Evolutionary conservation across 2,329 filamentous ascomycete genomes (phyloP).

Genomic region (Alternaria dauci): DNA sequence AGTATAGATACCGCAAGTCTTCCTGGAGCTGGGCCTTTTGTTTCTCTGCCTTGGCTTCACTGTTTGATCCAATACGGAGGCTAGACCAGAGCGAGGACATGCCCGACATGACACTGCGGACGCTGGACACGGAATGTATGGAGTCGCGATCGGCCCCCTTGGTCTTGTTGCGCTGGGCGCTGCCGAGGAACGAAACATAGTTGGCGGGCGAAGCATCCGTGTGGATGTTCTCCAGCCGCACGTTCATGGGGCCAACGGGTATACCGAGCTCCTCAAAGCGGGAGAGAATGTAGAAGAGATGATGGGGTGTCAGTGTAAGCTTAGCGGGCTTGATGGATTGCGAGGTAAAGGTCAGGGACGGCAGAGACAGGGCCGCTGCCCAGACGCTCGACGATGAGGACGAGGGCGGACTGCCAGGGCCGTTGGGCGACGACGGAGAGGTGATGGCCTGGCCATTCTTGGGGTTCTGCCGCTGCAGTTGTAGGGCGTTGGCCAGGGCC

Average conservation of each 20-base stretch:
- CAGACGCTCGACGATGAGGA: conserved; percentile 73
- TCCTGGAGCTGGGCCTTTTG: conserved; percentile 84
- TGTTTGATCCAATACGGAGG: conserved; percentile 82
- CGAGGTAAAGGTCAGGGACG: conserved; percentile 83
- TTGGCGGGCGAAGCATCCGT: conserved; percentile 85
- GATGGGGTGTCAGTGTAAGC: conserved; percentile 91
- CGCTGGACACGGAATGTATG: conserved; percentile 93
- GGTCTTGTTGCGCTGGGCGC: conserved; percentile 80
- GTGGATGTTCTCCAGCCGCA: conserved; percentile 93
- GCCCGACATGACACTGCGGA: conserved; percentile 95
- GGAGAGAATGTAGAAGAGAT: conserved; percentile 94
- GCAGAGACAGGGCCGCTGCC: conserved; percentile 85
- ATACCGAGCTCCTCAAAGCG: conserved; percentile 94
- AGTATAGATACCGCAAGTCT: conserved; percentile 96
- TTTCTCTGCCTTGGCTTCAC: conserved; percentile 83
- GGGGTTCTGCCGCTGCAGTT: conserved; percentile 77
- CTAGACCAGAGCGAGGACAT: conserved; percentile 94
- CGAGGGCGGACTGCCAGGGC: conserved; percentile 56
- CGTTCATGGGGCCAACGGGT: conserved; percentile 92
- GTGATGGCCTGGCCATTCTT: conserved; percentile 67
- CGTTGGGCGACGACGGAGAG: conserved; percentile 51
- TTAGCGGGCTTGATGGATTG: conserved; percentile 88
- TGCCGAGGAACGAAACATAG: conserved; percentile 94
- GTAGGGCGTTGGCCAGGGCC: conserved; percentile 92
- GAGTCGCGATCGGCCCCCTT: conserved; percentile 85